Evolutionary conservation across 768 basidiomycete species (phyloP).

Genomic region (Termitomyces sp.): DNA sequence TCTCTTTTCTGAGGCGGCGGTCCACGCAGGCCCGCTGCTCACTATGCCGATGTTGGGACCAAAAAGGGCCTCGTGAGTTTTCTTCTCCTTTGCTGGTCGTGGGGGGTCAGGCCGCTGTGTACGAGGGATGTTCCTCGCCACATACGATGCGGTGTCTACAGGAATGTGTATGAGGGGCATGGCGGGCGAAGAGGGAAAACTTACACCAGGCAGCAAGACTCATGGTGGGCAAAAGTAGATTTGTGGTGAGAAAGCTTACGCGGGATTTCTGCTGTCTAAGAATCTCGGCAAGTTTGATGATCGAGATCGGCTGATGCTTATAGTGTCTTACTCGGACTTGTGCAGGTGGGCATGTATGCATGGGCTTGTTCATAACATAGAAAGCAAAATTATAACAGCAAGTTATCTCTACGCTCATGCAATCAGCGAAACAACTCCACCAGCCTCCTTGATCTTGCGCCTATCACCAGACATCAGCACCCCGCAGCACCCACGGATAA

Average conservation of each 20-base stretch:
- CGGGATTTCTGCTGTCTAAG: slow-evolving; percentile 8
- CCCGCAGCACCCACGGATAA: neutral
- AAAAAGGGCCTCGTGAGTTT: slow-evolving; percentile 78
- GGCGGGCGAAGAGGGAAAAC: slow-evolving; percentile 3
- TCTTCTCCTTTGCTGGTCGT: slow-evolving; percentile 38
- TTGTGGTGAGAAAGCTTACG: slow-evolving; percentile 3
- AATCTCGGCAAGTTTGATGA: slow-evolving; percentile 5
- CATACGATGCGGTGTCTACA: neutral
- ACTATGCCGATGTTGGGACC: slow-evolving; percentile 87
- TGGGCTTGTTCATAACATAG: slow-evolving; percentile 22
- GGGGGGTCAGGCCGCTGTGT: neutral
- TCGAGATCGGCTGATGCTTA: slow-evolving; percentile 10
- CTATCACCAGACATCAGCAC: slow-evolving; percentile 18
- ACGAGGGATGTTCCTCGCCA: neutral
- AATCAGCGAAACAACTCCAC: slow-evolving; percentile 88
- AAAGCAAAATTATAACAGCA: slow-evolving; percentile 19
- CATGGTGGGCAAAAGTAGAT: slow-evolving; percentile 7
- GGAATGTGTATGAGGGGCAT: neutral
- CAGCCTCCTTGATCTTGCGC: slow-evolving; percentile 86
- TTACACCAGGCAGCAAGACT: slow-evolving; percentile 32
- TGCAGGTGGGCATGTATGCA: slow-evolving; percentile 5
- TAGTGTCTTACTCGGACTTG: slow-evolving; percentile 3
- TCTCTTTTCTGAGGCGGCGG: slow-evolving; percentile 57
- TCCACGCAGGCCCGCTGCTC: slow-evolving; percentile 66
- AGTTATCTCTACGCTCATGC: slow-evolving; percentile 50